phyloP scores from a whole-genome alignment of 495 filamentous ascomycete species.

The Jackrogersella minutella region DNA sequence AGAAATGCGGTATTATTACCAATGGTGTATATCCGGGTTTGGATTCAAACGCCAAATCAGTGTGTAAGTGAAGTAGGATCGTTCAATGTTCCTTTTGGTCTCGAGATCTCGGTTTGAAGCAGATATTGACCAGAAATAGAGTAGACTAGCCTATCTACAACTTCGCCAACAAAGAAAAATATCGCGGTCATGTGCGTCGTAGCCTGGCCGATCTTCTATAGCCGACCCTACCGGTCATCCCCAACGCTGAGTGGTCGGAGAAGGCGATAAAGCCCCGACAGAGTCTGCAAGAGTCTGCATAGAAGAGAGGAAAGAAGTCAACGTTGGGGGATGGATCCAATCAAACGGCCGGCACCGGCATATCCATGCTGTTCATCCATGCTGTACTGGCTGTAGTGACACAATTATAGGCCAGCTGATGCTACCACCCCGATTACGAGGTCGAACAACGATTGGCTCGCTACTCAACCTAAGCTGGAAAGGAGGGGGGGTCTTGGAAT shows the following conservation, averaged over 20 bases:
- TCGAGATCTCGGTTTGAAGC: background rate
- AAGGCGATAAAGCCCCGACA: constrained; percentile 10
- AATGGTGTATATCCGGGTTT: background rate
- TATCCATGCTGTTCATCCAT: background rate
- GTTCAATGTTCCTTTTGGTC: background rate
- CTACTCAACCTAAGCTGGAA: background rate
- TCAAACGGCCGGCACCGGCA: constrained; percentile 14
- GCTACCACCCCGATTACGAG: constrained; percentile 12
- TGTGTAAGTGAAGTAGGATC: background rate
- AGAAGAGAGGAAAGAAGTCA: no score
- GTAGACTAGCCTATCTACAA: background rate
- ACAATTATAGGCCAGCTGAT: constrained; percentile 9
- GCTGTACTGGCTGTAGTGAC: no score
- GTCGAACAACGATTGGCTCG: constrained; percentile 12
- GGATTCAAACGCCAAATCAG: background rate
- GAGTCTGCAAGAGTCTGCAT: background rate
- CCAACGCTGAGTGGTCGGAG: constrained; percentile 6
- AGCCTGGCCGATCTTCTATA: constrained; percentile 30
- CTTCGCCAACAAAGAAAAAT: constrained; percentile 21
- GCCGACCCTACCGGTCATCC: constrained; percentile 23
- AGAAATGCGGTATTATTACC: background rate
- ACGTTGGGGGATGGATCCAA: constrained; percentile 27
- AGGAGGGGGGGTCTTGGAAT: constrained; percentile 1
- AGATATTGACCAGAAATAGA: background rate
- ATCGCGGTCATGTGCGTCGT: constrained; percentile 23